Evolutionary conservation across 2,329 filamentous ascomycete species (phyloP), one percentile per base, ranked within the genome.

Genomic region (Epichloe amarillans): DNA sequence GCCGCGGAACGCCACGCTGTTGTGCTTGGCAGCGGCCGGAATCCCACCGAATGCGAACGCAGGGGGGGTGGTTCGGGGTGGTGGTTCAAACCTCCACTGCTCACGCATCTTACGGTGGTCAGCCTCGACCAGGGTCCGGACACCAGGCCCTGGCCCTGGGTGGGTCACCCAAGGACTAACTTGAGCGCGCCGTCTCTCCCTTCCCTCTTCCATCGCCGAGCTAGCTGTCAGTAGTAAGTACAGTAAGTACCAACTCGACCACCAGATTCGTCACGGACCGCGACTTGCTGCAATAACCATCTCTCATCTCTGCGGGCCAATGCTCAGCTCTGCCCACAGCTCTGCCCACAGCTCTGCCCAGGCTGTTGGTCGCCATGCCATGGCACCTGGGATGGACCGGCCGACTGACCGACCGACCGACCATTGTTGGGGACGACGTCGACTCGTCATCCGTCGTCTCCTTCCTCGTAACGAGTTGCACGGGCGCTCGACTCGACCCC

Each of bases 281-380:
- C 47, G 52, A 49, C 26, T 4, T 30, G 3, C 26, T 30, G 10
- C 8, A 30, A 30, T 10, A 11, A 30, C 26, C 26, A 30, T 30
- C 8, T 30, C 26, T 51, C 41, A 15, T 36, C 49, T 43, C 44
- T 49, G 49, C 52, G 38, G 52, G 43, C 50, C 46, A 40, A 26
- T 37, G 26, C 33, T 52, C 47, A 52, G 51, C 52, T 51, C 44
- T 50, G 52, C 39, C 50, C 21, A 33, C 19, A 21, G 19, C 19
- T 21, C 19, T 21, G 19, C 19, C 19, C 19, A 21, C 47, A 52
- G 51, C 52, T 51, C 44, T 50, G 52, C 39, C 50, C 21, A 33
- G 46, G 40, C n/a, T 48, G 52, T 50, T 50, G 50, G 52, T 52
- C 52, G 45, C 41, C 36, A 52, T 50, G 45, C 41, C 36, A 52